Percentiles rank a stretch among this genome's conserved stretches.
These are phyloP conservation scores for Collybia nuda DNA, from an alignment of 768 basidiomycete species.

Conservation along the genomic window DNA sequence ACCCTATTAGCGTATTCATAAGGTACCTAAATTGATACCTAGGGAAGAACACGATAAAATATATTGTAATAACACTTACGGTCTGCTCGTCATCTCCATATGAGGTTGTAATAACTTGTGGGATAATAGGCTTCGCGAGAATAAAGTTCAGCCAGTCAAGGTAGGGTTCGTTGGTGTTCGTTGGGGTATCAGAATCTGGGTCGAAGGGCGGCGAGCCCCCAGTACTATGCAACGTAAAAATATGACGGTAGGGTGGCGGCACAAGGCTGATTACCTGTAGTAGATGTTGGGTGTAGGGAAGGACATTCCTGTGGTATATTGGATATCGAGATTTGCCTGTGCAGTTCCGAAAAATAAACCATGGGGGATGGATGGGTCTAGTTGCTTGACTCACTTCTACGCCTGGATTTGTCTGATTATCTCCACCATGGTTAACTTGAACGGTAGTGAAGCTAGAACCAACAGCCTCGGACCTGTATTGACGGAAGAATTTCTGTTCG, in stretches of 20 bases:
- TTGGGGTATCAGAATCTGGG: slow-evolving; percentile 43
- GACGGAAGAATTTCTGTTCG: slow-evolving; percentile 48
- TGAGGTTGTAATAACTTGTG: slow-evolving; percentile 61
- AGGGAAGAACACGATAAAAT: background rate
- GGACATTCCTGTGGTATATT: slow-evolving; percentile 60
- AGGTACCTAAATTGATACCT: slow-evolving; percentile 41
- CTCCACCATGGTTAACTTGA: slow-evolving; percentile 50
- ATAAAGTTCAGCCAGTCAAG: slow-evolving; percentile 64
- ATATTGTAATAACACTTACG: slow-evolving; percentile 18
- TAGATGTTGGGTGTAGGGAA: slow-evolving; percentile 63
- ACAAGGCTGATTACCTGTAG: slow-evolving; percentile 38
- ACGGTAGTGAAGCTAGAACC: slow-evolving; percentile 43
- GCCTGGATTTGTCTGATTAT: slow-evolving; percentile 55
- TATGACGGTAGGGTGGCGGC: slow-evolving; percentile 14
- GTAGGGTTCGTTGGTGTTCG: slow-evolving; percentile 64
- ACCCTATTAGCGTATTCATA: slow-evolving; percentile 57
- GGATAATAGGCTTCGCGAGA: slow-evolving; percentile 40
- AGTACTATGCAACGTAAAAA: slow-evolving; percentile 39
- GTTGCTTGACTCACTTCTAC: slow-evolving; percentile 41
- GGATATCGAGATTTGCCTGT: slow-evolving; percentile 69
- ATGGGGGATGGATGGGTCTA: background rate
- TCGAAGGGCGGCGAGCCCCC: slow-evolving; percentile 66
- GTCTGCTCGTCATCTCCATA: slow-evolving; percentile 66
- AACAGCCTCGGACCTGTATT: slow-evolving; percentile 48
- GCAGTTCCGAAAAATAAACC: background rate